phyloP scores from a whole-genome alignment of 106 monocot species.

The Vanilla planifolia region DNA sequence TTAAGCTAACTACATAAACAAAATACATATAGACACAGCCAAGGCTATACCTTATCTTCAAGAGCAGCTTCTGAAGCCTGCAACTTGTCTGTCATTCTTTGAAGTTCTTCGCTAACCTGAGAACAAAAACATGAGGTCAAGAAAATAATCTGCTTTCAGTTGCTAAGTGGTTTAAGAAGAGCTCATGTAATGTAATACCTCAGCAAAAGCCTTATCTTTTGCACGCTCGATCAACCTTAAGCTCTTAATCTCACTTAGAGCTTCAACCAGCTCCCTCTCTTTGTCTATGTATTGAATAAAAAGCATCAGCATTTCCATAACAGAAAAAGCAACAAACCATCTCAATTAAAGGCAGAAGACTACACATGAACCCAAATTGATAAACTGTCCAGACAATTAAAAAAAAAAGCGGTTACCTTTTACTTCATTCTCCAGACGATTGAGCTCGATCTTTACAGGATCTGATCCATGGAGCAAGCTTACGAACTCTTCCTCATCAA shows the following conservation, averaged over 20 bases:
- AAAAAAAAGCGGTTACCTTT: conserved; percentile 32
- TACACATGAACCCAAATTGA: background rate
- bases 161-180: background rate
- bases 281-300: conserved; percentile 38
- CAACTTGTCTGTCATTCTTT: conserved; percentile 50
- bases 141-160: background rate
- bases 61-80: conserved; percentile 59
- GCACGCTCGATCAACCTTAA: conserved; percentile 60
- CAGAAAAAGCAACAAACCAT: too few relatives aligned
- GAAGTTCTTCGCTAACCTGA: conserved; percentile 70
- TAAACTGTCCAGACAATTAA: background rate
- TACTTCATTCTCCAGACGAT: conserved; percentile 58
- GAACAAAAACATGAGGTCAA: conserved; percentile 2
- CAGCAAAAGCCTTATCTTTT: conserved; percentile 75
- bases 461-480: conserved; percentile 59
- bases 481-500: conserved; percentile 58
- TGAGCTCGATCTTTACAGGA: conserved; percentile 81
- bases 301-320: background rate
- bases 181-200: conserved; percentile 25
- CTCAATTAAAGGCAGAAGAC: background rate
- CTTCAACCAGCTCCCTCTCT: conserved; percentile 60
- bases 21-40: background rate
- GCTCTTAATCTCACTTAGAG: conserved; percentile 65
- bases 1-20: background rate
- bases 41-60: conserved; percentile 51